Evolutionary conservation across 495 filamentous ascomycete genomes (phyloP).

Genomic region (Penicillium coprophilum): DNA sequence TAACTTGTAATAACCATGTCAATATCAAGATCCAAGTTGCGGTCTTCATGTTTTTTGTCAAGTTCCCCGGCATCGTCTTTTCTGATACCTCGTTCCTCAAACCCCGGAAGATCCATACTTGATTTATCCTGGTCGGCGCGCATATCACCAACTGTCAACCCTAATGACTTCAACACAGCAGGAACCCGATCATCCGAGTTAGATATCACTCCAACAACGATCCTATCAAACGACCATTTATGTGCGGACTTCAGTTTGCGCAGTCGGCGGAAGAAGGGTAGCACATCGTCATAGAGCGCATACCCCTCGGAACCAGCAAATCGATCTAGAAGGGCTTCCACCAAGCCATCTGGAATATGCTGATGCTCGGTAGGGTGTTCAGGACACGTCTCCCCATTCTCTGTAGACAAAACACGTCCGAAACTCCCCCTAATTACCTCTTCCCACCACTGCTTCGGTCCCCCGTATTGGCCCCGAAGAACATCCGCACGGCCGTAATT

Average conservation of each 20-base stretch:
- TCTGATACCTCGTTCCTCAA: constrained; percentile 31
- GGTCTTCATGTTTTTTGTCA: neutral
- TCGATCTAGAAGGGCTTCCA: constrained; percentile 53
- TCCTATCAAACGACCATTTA: constrained; percentile 22
- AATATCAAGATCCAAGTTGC: constrained; percentile 45
- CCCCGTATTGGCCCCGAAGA: constrained; percentile 44
- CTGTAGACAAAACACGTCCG: constrained; percentile 14
- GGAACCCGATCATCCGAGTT: constrained; percentile 77
- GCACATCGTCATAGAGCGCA: constrained; percentile 53
- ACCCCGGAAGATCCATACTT: constrained; percentile 41
- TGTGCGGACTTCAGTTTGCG: constrained; percentile 14
- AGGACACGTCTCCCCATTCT: neutral
- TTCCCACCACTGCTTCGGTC: constrained; percentile 69
- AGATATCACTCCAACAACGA: constrained; percentile 66
- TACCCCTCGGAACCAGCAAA: constrained; percentile 67
- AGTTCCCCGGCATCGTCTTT: constrained; percentile 3
- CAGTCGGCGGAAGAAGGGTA: constrained; percentile 52
- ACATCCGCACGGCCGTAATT: constrained; percentile 63
- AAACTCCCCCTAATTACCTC: constrained; percentile 52
- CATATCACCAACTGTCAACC: constrained; percentile 51
- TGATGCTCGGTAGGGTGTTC: neutral
- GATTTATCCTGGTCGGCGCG: constrained; percentile 36
- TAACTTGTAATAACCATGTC: constrained; percentile 72
- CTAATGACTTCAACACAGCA: constrained; percentile 59
- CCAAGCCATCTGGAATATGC: constrained; percentile 45